Percentiles rank a stretch among this genome's conserved stretches.
phyloP scores from a whole-genome alignment of 768 basidiomycete genomes.

The Pilatotrama ljubarskyi region DNA sequence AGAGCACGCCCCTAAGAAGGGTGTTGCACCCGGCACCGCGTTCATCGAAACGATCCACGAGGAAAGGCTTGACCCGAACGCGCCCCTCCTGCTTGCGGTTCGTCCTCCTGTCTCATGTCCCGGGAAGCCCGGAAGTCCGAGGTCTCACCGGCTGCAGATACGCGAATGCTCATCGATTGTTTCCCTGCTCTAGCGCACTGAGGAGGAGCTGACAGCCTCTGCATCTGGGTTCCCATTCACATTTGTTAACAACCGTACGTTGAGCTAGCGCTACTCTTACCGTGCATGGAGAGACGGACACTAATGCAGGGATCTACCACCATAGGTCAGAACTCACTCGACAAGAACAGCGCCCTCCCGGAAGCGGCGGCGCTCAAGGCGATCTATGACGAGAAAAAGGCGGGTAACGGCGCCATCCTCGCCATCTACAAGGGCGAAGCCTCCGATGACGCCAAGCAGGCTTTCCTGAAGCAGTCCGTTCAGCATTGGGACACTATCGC shows the following conservation, averaged over 20 bases:
- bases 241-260: slow-evolving; percentile 45
- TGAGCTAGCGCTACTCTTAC: not conserved
- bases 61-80: slow-evolving; percentile 52
- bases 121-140: not conserved
- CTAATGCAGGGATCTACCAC: too few relatives aligned
- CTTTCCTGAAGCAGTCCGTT: slow-evolving; percentile 41
- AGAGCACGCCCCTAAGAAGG: slow-evolving; percentile 38
- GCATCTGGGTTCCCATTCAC: slow-evolving; percentile 32
- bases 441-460: slow-evolving; percentile 35
- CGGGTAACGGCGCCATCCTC: slow-evolving; percentile 41
- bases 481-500: slow-evolving; percentile 41
- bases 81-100: slow-evolving; percentile 44
- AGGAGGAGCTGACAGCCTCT: slow-evolving; percentile 46
- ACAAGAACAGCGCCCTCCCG: slow-evolving; percentile 36
- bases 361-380: slow-evolving; percentile 39
- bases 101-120: slow-evolving; percentile 10
- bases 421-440: slow-evolving; percentile 43
- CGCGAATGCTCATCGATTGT: not conserved
- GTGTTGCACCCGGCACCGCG: slow-evolving; percentile 35
- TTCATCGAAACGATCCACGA: slow-evolving; percentile 45
- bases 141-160: too few relatives aligned
- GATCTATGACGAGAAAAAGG: slow-evolving; percentile 47
- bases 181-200: slow-evolving; percentile 40
- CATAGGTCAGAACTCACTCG: slow-evolving; percentile 46
- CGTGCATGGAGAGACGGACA: not conserved